Base-by-base conservation (phyloP, 352 stramenopile species). In the Pythium graminicola region DNA sequence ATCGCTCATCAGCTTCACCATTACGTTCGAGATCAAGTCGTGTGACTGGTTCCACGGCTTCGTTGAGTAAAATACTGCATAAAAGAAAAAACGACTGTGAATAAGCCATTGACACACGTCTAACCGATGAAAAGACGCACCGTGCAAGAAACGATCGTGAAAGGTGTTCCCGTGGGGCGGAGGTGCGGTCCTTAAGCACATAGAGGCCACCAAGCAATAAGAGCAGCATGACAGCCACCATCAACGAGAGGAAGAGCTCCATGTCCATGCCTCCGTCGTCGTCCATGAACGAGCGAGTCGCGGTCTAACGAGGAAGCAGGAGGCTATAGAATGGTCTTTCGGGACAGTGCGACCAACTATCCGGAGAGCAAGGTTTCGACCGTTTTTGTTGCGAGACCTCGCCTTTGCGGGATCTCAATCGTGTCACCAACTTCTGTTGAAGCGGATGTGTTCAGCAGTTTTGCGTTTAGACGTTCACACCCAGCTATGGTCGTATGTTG, bases 11-110 rank as follows among this genome's bases (percentile, higher is more conserved):
- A 31, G 67, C 55, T 44, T 75, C 65, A 24, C 67, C 39, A 64
- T 77, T 63, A 49, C 80, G 73, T 51, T 91, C 80, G 4, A 91
- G 61, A 60, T 91, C 80, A 16, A 91, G 69, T 8, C 80, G 67
- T 11, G 80, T 91, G 23, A 85, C 70, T 0, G 68, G 69, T 22
- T 85, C 77, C n/a, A 33, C 36, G 39, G 39, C 69, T 8, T 69
- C 62, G 24, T 54, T 57, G 23, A 69, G 51, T 14, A 69, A 56
- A 33, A 69, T 69, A 57, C 62, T 69, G 38, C 24, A 10, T 16
- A 6, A 31, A 17, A 2, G 24, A 17, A 8, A 26, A 14, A 26
- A 22, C 11, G 40, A 31, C 4, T 14, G 22, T 33, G 3, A 24
- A 33, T n/a, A 32, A 24, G 19, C 36, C 5, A 26, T 17, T 26